A percentile compares a stretch with the other conserved stretches of the same genome.
These are phyloP conservation scores for Podospora anserina DNA, from an alignment of 495 filamentous ascomycete species.

Conservation along the genomic window DNA sequence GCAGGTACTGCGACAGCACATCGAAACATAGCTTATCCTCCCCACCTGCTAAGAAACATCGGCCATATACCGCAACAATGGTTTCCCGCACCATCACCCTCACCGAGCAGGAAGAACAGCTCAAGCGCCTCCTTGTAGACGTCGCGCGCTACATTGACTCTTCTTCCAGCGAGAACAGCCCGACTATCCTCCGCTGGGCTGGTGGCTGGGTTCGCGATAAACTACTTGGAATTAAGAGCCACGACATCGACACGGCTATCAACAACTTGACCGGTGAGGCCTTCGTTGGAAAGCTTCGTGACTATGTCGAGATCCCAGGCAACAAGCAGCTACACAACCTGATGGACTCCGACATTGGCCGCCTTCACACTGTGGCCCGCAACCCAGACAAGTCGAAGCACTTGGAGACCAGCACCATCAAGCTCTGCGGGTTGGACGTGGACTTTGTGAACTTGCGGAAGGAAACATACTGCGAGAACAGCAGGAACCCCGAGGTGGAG, in stretches of 20 bases:
- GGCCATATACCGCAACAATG: not conserved
- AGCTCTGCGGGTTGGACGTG: conserved; percentile 80
- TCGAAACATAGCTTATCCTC: conserved; percentile 8
- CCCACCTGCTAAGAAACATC: not conserved
- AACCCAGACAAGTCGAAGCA: conserved; percentile 99
- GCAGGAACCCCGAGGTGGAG: conserved; percentile 86
- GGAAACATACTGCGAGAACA: conserved; percentile 82
- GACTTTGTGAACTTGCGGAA: conserved; percentile 93
- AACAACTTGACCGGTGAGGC: conserved; percentile 89
- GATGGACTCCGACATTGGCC: conserved; percentile 55
- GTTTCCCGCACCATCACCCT: conserved; percentile 39
- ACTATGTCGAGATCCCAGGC: conserved; percentile 49
- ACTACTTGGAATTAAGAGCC: conserved; percentile 71
- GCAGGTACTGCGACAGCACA: conserved; percentile 16
- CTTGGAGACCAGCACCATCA: conserved; percentile 85
- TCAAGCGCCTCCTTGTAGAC: conserved; percentile 70
- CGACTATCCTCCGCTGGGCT: conserved; percentile 76
- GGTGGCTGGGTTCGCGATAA: conserved; percentile 99
- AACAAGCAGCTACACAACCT: conserved; percentile 45
- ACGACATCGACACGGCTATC: conserved; percentile 95
- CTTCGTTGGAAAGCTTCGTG: conserved; percentile 64
- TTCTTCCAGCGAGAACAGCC: conserved; percentile 30
- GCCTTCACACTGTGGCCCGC: conserved; percentile 71
- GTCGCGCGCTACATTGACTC: conserved; percentile 66
- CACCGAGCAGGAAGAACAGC: conserved; percentile 61